These are phyloP conservation scores for Solanum lycopersicoides DNA, from an alignment of 257 asterid species.

Conservation along the genomic window DNA sequence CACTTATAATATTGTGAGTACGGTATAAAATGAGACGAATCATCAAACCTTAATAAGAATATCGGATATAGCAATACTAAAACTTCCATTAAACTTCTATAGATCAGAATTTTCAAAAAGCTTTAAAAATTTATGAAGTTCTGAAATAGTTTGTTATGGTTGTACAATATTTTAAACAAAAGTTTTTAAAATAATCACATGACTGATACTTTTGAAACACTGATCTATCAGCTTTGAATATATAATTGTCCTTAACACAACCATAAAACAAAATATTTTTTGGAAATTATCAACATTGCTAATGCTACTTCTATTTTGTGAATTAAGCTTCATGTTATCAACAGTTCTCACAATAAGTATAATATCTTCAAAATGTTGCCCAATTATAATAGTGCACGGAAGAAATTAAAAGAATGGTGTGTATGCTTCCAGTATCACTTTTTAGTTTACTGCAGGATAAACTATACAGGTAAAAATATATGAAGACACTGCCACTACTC, in stretches of 20 bases:
- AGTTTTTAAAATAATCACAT: not conserved
- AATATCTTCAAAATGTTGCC: not conserved
- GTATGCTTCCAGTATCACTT: not conserved
- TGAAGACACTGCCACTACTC: not conserved
- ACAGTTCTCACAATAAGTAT: not conserved
- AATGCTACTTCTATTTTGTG: not conserved
- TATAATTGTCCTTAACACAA: not conserved
- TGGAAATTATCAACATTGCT: not conserved
- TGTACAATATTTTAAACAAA: not conserved
- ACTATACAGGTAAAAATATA: not conserved
- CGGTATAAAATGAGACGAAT: not conserved
- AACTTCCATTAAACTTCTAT: not conserved
- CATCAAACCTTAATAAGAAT: not conserved
- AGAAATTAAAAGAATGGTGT: not conserved
- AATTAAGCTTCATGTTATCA: not conserved
- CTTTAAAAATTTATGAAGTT: not conserved
- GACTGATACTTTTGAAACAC: not conserved
- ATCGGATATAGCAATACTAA: not conserved
- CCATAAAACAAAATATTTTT: not conserved
- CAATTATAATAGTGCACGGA: not conserved
- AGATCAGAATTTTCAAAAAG: not conserved
- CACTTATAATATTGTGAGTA: not conserved
- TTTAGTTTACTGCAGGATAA: not conserved
- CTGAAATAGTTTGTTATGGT: not conserved
- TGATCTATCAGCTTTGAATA: not conserved